Conservation (phyloP, 345 rosid species). For the Erysimum cheiranthoides region DNA sequence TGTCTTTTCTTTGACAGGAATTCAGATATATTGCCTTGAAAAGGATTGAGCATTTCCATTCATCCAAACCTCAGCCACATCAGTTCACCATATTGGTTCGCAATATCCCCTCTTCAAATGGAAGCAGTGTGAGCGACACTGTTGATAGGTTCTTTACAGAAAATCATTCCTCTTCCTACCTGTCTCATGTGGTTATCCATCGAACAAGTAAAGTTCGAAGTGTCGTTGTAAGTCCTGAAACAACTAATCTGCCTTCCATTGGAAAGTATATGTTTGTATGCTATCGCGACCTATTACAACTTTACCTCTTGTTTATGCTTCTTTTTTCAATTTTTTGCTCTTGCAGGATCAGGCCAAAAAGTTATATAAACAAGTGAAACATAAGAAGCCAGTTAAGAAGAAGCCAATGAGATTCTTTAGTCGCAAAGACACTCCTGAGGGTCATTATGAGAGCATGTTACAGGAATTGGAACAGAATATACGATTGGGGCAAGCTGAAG, state of each 20-base stretch:
- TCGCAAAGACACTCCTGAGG: slow-evolving; percentile 62
- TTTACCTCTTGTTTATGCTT: slow-evolving; percentile 23
- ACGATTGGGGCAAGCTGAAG: slow-evolving; percentile 73
- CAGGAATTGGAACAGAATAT: slow-evolving; percentile 71
- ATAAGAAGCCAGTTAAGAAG: slow-evolving; percentile 56
- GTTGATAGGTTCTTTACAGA: slow-evolving; percentile 82
- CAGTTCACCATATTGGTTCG: slow-evolving; percentile 92
- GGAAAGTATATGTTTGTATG: slow-evolving; percentile 16
- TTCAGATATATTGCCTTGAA: slow-evolving; percentile 67
- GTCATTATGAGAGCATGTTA: slow-evolving; percentile 71
- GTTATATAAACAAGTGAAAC: slow-evolving; percentile 55
- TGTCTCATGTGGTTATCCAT: slow-evolving; percentile 77
- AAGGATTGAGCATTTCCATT: slow-evolving; percentile 79
- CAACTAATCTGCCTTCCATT: slow-evolving; percentile 1
- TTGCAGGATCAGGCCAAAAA: slow-evolving; percentile 64
- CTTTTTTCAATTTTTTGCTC: slow-evolving; percentile 27
- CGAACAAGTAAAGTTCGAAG: slow-evolving; percentile 72
- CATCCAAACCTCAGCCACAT: slow-evolving; percentile 86
- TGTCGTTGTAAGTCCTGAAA: slow-evolving; percentile 65
- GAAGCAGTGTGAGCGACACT: slow-evolving; percentile 74
- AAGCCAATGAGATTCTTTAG: slow-evolving; percentile 55
- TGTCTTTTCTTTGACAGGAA: slow-evolving; percentile 64
- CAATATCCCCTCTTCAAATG: slow-evolving; percentile 70
- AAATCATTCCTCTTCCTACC: slow-evolving; percentile 73
- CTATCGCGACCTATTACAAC: not conserved